Base-by-base conservation (phyloP, 2,329 filamentous ascomycete species). In the Fusarium paranaense region DNA sequence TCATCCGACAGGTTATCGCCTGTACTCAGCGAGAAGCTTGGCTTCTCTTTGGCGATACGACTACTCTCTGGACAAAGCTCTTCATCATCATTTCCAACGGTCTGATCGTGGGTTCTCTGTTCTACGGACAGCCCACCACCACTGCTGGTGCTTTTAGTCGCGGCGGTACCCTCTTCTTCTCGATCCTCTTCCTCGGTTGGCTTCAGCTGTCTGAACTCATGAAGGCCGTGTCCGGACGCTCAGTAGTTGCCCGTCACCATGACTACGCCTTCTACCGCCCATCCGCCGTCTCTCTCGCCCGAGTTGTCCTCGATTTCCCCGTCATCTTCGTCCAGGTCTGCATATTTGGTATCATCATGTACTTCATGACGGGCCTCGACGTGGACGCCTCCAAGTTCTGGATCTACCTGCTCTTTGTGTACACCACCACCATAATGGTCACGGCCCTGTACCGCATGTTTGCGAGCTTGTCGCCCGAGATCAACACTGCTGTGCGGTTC, bases 161-260 rank as follows among this genome's bases (percentile, higher is more conserved):
- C 10, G 85, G 85, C 27, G 85, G 86, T 33, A 81, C 83, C 9
- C 72, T 85, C 50, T 88, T 88, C 80, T 88, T 88, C 75, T 83
- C 85, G 1, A 83, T 88, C 35, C 67, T 91, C 22, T 88, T 90
- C 77, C 81, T 87, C 30, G 83, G 85, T 13, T 84, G 93, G 92
- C 86, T 97, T 16, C 93, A 95, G 78, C 85, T 97, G 57, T 90
- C 91, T 1, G 94, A 97, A 81, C 86, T 95, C 35, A 94, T 94
- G 88, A 92, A 92, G 72, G 93, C 93, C 52, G 91, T 96, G 10
- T 89, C 89, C 60, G 92, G 94, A 6, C 88, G 94, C 64, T 87
- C 87, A 0, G 91, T 97, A 20, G 82, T 86, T 18, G 81, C 81
- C 14, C 82, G 86, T 2, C 87, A 88, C 59, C 81, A 82, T 33